Evolutionary conservation across 345 rosid genomes (phyloP), one percentile per base, ranked within the genome.

Genomic region (Excoecaria cochinchinensis): DNA sequence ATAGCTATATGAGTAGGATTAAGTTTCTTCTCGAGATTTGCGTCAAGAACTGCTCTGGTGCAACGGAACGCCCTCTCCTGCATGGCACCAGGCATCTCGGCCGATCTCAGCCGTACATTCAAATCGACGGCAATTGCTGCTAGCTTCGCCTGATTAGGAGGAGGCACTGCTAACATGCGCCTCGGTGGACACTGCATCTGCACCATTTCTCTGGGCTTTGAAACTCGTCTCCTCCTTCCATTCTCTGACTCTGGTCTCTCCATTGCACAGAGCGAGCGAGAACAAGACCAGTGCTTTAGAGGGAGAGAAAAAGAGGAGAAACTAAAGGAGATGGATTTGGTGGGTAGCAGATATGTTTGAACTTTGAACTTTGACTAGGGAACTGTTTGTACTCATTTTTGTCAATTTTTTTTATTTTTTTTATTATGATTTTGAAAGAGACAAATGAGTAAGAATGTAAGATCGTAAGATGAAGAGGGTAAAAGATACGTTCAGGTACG

Each of bases 41-140:
- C 44, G 60, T 82, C 84, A 21, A 82, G 74, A 17, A 80, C 74
- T 19, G 72, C 77, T 67, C 84, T 80, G 60, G 86, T 71, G 73
- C 71, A 79, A 19, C 84, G 69, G 69, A 87, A 78, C 8, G 86
- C 88, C 15, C 82, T 87, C 51, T 85, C 88, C 74, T 85, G 86
- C 88, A 85, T 83, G 31, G 79, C 31, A 2, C 71, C 42, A n/a
- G 87, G 77, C 90, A 87, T 85, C 38, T 84, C 87, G 13, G 88
- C 84, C 25, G 88, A 87, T 82, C 88, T 83, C 84, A 82, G 83
- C 73, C 86, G 85, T n/a, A 87, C 82, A 67, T 87, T 85, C 59
- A 87, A 53, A 63, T 78, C 73, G n/a, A 78, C 74, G 24, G 87
- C 90, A 14, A 84, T 56, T 21, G 87, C 86, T 10, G 88, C 87